phyloP scores from a whole-genome alignment of 305 asterid species.

The Fraxinus ornus region DNA sequence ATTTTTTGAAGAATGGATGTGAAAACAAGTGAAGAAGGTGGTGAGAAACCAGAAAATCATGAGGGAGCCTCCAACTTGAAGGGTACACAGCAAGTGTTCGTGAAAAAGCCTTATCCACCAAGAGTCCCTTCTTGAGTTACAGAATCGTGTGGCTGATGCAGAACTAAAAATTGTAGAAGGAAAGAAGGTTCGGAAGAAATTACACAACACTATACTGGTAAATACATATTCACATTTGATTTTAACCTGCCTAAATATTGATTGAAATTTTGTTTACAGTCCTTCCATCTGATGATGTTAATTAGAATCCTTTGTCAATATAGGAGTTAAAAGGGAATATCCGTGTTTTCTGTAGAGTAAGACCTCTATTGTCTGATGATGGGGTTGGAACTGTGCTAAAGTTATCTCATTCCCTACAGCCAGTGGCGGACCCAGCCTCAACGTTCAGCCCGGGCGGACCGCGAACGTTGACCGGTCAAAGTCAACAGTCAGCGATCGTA shows the following conservation, averaged over 20 bases:
- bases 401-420: slow-evolving; percentile 75
- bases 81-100: no score
- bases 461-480: no score
- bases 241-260: neutral
- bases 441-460: no score
- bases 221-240: neutral
- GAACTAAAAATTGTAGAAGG: slow-evolving; percentile 77
- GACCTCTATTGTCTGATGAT: slow-evolving; percentile 76
- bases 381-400: slow-evolving; percentile 54
- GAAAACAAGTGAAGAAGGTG: no score
- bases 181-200: slow-evolving; percentile 73
- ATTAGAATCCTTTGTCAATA: slow-evolving; percentile 18
- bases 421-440: no score
- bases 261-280: neutral
- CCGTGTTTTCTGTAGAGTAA: slow-evolving; percentile 90
- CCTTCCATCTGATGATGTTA: neutral
- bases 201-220: slow-evolving; percentile 91
- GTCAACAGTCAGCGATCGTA: no score
- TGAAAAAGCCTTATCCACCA: no score
- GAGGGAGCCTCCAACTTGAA: no score
- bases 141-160: slow-evolving; percentile 68
- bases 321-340: slow-evolving; percentile 97
- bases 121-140: slow-evolving; percentile 40
- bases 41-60: no score
- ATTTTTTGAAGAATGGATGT: no score